Conservation (phyloP, 2,329 filamentous ascomycete species). For the Epichloe amarillans region DNA sequence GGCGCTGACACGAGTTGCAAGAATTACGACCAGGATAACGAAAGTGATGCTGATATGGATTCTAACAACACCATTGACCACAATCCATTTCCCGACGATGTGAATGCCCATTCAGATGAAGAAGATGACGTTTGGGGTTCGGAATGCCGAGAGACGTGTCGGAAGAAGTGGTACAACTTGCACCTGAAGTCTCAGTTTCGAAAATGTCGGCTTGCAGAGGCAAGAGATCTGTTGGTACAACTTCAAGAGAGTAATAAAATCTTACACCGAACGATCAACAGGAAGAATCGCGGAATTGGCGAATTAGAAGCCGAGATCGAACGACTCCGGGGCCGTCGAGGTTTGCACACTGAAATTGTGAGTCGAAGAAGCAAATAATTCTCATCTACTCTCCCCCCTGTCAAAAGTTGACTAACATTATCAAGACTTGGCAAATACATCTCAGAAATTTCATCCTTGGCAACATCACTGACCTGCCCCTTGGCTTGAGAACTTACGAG, state of each 20-base stretch:
- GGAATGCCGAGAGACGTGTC: not conserved
- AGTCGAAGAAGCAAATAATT: not conserved
- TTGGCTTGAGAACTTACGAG: not conserved
- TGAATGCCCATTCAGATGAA: not conserved
- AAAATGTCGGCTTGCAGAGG: not conserved
- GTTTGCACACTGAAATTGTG: not conserved
- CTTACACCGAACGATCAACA: too few relatives aligned
- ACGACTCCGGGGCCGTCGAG: not conserved
- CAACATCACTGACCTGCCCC: rapidly evolving
- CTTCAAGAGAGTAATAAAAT: too few relatives aligned
- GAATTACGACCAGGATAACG: too few relatives aligned
- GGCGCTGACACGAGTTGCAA: not conserved
- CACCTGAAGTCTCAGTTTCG: not conserved
- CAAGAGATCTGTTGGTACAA: not conserved
- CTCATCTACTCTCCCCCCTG: not conserved
- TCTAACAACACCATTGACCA: not conserved
- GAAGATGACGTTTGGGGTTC: not conserved
- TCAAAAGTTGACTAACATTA: not conserved
- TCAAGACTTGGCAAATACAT: not conserved
- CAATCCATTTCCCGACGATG: not conserved
- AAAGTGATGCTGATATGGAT: not conserved
- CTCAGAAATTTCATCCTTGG: not conserved
- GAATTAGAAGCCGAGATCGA: not conserved
- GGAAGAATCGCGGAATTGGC: not conserved
- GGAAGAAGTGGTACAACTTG: not conserved